These are phyloP conservation scores for Graphiopsis chlorocephala DNA, from an alignment of 2,329 filamentous ascomycete species.

Conservation along the genomic window DNA sequence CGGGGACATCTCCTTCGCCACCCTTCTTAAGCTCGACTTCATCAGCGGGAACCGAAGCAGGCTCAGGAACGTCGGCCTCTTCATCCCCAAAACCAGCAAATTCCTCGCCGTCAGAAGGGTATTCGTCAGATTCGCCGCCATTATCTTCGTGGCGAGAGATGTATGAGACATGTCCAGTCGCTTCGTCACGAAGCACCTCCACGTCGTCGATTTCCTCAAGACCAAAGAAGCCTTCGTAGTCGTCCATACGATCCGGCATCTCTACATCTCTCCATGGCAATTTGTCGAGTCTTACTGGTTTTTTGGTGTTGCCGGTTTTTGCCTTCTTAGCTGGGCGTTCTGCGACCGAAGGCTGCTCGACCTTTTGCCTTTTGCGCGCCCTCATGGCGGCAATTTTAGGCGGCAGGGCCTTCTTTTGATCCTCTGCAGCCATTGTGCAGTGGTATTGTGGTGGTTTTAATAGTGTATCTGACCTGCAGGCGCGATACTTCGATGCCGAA, in stretches of 20 bases:
- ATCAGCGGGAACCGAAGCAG: constrained; percentile 26
- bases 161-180: constrained; percentile 51
- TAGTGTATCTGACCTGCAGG: neutral
- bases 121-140: constrained; percentile 30
- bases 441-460: neutral
- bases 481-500: neutral
- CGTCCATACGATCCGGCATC: constrained; percentile 73
- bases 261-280: constrained; percentile 63
- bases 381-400: constrained; percentile 41
- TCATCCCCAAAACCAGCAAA: constrained; percentile 61
- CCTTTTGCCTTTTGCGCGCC: constrained; percentile 44
- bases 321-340: constrained; percentile 17
- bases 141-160: constrained; percentile 26
- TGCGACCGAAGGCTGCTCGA: constrained; percentile 26
- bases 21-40: constrained; percentile 22
- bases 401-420: constrained; percentile 38
- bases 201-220: constrained; percentile 91
- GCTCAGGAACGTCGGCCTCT: constrained; percentile 26
- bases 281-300: constrained; percentile 47
- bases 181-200: constrained; percentile 64
- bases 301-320: constrained; percentile 20
- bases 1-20: constrained; percentile 27
- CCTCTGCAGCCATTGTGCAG: constrained; percentile 21
- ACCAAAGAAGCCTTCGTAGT: constrained; percentile 91
- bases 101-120: constrained; percentile 49